Evolutionary conservation across 2,329 filamentous ascomycete genomes (phyloP), one percentile per base, ranked within the genome.

Genomic region (Fusarium tjaetaba): DNA sequence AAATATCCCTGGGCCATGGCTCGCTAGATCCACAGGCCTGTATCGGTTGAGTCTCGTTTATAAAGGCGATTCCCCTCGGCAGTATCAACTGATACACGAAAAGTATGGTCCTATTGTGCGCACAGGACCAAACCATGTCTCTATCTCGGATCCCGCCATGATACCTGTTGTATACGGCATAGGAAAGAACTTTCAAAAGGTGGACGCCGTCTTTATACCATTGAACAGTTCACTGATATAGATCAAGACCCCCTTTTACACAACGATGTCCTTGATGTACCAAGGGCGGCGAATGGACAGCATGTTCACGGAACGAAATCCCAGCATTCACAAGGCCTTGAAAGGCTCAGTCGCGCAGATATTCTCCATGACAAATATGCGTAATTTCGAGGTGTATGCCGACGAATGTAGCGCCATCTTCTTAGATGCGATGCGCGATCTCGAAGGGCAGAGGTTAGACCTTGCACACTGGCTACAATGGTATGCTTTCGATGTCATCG

Each of bases 261-360:
- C 43, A 14, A 46, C 43, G 28, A 46, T 46, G 43, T 10, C 43
- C 8, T 28, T 46, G 18, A 46, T 46, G 24, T 46, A 46, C 43
- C 43, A 46, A 20, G 43, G 43, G 5, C 43, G 24, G 3, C 18
- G 43, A 46, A 28, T 46, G 43, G 43, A 46, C 43, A 46, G 43
- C 43, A 26, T 46, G 43, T 20, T 46, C 43, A 46, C 18, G 11
- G 43, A 46, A 14, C 43, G 24, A 5, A 46, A 46, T 4, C 43
- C 43, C 0, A 16, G 9, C 11, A 5, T 26, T 0, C 43, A 46
- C 8, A 46, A 14, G 11, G 16, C 43, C 0, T 26, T 46, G 1
- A 20, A 46, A 14, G 5, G 43, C 1, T 14, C 24, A 26, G 43
- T 20, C 4, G 43, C 43, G 16, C 43, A 46, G 24, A 28, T 46